Base-by-base conservation (phyloP, 2,329 filamentous ascomycete genomes). In the Colletotrichum liriopes region DNA sequence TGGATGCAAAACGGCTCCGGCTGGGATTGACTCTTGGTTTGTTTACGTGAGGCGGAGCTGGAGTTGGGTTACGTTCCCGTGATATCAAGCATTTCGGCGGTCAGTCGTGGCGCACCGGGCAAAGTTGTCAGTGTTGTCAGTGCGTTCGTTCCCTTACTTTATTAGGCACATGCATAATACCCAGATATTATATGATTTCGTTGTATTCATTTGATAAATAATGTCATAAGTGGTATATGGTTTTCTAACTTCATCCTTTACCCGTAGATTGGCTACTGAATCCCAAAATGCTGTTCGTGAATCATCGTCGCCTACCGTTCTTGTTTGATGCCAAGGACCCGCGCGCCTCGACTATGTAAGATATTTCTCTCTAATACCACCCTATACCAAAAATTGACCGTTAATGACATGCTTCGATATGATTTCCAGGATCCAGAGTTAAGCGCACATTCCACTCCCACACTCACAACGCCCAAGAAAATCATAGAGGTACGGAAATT, bases 91-190 rank as follows among this genome's bases (percentile, higher is more conserved):
- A 39, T n/a, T 9, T 39, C 12, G 14, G 14, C 6, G 20, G 54
- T 12, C 35, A 39, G 35, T 26, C 12, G 1, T 23, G n/a, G 11
- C 12, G 41, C 4, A 26, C n/a, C 5, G 3, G 32, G 43, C 26
- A 39, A 62, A 52, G 45, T 45, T 29, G 11, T 20, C 12, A 5
- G 54, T 41, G 16, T 45, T 29, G 11, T 20, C 12, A 5, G 54
- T 41, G 16, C 20, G 14, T 18, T 8, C 8, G 12, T 18, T 18
- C 12, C 4, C 7, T 54, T 39, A n/a, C 16, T 45, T 23, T 11
- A 65, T 56, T 18, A 65, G n/a, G 26, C 16, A 41, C 18, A 45
- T 45, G 39, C 18, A 20, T 37, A 65, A 56, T 39, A 26, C 29
- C 39, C 20, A 35, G 39, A 14, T n/a, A 47, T 7, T 56, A 41